Evolutionary conservation across 805 yeast genomes (phyloP), one percentile per base, ranked within the genome.

Genomic region (Teunomyces stri): DNA sequence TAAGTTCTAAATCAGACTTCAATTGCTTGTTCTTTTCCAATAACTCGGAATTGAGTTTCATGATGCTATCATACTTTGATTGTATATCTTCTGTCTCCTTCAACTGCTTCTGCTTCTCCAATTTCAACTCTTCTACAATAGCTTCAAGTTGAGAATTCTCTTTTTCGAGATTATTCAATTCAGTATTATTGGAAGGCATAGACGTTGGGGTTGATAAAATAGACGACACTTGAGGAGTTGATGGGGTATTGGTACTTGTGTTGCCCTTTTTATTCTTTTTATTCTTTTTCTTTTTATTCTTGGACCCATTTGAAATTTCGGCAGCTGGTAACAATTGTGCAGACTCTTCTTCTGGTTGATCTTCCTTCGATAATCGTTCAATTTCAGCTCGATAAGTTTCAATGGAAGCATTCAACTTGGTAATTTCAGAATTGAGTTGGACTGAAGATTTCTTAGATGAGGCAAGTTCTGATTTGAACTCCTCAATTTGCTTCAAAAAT

Each of bases 1-100:
- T 81, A 6, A 58, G 40, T 29, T 62, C 65, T n/a, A 81, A 47
- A 6, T 66, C 63, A 3, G 53, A 45, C 27, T 61, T 68, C 3
- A 67, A 28, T 4, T 40, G 36, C 34, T 49, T 47, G 35, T 60
- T 43, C 21, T 56, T 56, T 7, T 39, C 43, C 7, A 55, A 51
- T 3, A 66, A 45, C 9, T 58, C 58, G 11, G 38, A 57, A 47
- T 39, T 58, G 39, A 41, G 48, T 39, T 46, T 29, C 36, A 44
- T 7, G n/a, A 46, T 36, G 3, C 27, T 43, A 6, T 63, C 61
- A 20, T 40, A 40, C 27, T 40, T 40, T 10, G 31, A 12, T 20
- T 40, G 13, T 7, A 40, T 11, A 11, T 40, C 34, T 7, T 28
- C 12, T 6, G 11, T 9, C 28, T 40, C 43, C 6, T 40, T 21